Evolutionary conservation across 1,284 basidiomycete species (phyloP).

Genomic region (Cutaneotrichosporon curvatum): DNA sequence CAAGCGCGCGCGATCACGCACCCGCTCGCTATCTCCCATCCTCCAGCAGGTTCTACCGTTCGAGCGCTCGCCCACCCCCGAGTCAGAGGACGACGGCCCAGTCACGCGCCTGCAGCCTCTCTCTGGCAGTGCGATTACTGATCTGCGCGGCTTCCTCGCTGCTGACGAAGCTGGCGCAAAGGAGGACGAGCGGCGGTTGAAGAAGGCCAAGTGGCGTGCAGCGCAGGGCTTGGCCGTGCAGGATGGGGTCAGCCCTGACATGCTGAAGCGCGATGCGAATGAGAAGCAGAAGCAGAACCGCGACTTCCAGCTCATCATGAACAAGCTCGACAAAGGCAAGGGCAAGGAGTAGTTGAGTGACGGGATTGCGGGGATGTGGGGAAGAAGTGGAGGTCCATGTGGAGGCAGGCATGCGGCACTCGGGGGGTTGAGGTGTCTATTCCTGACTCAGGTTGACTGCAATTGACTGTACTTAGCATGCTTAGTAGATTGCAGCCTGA

Average conservation of each 20-base stretch:
- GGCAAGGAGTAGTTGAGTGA: neutral
- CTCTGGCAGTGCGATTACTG: constrained; percentile 65
- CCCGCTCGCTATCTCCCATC: constrained; percentile 6
- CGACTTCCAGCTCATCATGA: constrained; percentile 42
- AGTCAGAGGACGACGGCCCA: constrained; percentile 41
- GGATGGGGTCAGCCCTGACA: constrained; percentile 23
- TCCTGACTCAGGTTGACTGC: too few species aligned
- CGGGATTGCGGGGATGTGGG: neutral
- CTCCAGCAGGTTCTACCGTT: constrained; percentile 12
- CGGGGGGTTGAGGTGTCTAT: too few species aligned
- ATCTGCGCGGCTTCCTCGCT: constrained; percentile 69
- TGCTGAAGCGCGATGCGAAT: constrained; percentile 21
- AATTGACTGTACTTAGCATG: too few species aligned
- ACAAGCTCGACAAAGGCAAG: constrained; percentile 36
- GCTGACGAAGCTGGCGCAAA: constrained; percentile 61
- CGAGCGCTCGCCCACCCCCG: constrained; percentile 25
- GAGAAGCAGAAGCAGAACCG: constrained; percentile 42
- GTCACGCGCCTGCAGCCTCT: constrained; percentile 50
- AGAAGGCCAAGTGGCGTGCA: constrained; percentile 65
- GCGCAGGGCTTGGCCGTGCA: constrained; percentile 46
- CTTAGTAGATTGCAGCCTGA: too few species aligned
- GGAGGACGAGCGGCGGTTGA: constrained; percentile 58
- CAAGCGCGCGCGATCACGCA: constrained; percentile 1
- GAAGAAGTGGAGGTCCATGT: neutral
- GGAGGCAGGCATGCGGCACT: too few species aligned